phyloP scores from a whole-genome alignment of 2,329 filamentous ascomycete species.

The Raffaelea deltoideospora region DNA sequence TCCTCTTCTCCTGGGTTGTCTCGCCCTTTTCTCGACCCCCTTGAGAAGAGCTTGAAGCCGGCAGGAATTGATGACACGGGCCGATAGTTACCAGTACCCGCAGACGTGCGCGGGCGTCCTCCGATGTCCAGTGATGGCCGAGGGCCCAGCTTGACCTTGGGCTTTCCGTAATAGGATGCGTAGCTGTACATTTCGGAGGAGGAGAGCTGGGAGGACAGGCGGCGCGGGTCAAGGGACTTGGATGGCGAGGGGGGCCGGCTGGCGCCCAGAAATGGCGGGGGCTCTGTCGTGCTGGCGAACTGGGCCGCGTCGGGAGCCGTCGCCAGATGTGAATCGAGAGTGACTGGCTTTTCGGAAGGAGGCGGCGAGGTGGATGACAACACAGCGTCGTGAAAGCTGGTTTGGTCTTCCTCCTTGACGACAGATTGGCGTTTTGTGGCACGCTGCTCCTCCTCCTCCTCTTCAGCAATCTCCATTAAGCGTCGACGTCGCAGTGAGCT shows the following conservation, averaged over 20 bases:
- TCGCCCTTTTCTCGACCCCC: conserved; percentile 34
- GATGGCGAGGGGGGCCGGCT: conserved; percentile 28
- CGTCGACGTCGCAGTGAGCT: conserved; percentile 64
- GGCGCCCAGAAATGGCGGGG: conserved; percentile 35
- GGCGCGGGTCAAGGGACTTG: conserved; percentile 26
- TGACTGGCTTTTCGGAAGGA: conserved; percentile 21
- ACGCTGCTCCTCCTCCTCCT: conserved; percentile 54
- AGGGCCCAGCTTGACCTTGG: conserved; percentile 80
- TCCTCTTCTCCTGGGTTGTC: conserved; percentile 13
- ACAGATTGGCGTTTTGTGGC: conserved; percentile 43
- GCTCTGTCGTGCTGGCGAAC: conserved; percentile 33
- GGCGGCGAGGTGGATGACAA: conserved; percentile 17
- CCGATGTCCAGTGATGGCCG: conserved; percentile 58
- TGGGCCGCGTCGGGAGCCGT: conserved; percentile 31
- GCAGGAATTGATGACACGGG: conserved; percentile 68
- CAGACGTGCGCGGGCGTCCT: conserved; percentile 45
- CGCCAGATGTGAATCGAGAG: conserved; percentile 36
- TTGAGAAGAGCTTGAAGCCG: conserved; percentile 57
- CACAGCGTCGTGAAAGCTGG: conserved; percentile 12
- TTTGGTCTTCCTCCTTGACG: conserved; percentile 28
- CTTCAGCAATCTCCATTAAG: conserved; percentile 86
- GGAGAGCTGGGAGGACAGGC: conserved; percentile 36
- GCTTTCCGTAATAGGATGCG: conserved; percentile 42
- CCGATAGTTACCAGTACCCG: conserved; percentile 42
- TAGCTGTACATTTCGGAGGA: conserved; percentile 35